These are phyloP conservation scores for Taphrina deformans DNA, from an alignment of 1,139 yeast species.

Conservation along the genomic window DNA sequence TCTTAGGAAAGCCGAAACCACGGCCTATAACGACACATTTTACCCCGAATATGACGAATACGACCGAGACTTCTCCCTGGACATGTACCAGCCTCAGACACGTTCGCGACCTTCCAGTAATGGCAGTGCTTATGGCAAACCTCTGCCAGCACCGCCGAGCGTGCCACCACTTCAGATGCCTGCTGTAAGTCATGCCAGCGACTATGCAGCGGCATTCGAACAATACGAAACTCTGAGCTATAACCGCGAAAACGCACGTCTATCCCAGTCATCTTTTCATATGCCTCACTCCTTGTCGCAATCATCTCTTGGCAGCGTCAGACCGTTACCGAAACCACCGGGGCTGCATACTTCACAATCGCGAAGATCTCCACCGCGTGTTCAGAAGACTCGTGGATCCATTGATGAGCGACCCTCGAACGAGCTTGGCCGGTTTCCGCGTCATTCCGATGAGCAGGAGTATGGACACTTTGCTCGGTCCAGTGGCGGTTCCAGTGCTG, in stretches of 20 bases:
- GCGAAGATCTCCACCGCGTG: background rate
- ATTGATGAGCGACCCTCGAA: background rate
- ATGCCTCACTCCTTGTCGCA: background rate
- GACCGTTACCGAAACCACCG: slow-evolving; percentile 4
- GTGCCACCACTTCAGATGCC: background rate
- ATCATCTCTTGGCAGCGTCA: background rate
- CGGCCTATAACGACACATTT: background rate
- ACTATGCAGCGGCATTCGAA: background rate
- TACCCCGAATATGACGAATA: background rate
- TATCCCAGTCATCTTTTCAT: background rate
- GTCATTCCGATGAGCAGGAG: background rate
- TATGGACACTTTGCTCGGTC: background rate
- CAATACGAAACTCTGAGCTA: background rate
- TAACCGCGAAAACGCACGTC: background rate
- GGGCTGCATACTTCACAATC: background rate
- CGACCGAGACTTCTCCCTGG: slow-evolving; percentile 5
- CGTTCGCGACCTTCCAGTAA: slow-evolving; percentile 3
- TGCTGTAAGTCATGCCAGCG: background rate
- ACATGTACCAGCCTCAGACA: background rate
- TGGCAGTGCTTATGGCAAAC: slow-evolving; percentile 6
- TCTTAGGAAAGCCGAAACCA: no score
- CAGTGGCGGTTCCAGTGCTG: background rate
- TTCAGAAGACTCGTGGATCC: background rate
- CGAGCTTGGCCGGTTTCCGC: no score
- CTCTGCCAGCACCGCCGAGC: slow-evolving; percentile 16